phyloP scores from a whole-genome alignment of 345 rosid species.

The Hypericum androsaemum region DNA sequence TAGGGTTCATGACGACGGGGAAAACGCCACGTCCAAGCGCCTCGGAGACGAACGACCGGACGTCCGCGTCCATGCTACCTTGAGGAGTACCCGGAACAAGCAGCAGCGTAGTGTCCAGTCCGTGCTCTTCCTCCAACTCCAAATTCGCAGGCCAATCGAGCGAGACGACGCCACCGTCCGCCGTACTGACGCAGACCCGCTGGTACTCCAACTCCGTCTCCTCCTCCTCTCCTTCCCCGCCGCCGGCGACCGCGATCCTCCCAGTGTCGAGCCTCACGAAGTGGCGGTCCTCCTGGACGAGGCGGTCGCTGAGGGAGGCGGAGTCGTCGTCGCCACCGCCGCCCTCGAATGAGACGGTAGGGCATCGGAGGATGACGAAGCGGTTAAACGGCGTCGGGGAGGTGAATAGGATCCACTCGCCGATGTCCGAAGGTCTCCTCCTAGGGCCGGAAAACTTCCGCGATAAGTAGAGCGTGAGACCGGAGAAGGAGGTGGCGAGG shows the following conservation, averaged over 20 bases:
- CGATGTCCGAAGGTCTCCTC: slow-evolving; percentile 23
- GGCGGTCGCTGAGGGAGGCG: slow-evolving; percentile 37
- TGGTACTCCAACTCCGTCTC: slow-evolving; percentile 52
- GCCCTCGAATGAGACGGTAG: slow-evolving; percentile 49
- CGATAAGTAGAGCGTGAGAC: slow-evolving; percentile 36
- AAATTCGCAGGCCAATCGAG: slow-evolving; percentile 85
- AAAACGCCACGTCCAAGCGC: slow-evolving; percentile 58
- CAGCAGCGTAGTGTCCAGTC: slow-evolving; percentile 71
- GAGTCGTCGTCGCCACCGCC: slow-evolving; percentile 28
- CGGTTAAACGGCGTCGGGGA: slow-evolving; percentile 87
- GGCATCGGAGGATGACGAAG: slow-evolving; percentile 77
- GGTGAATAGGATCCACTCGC: slow-evolving; percentile 74
- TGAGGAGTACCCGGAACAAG: slow-evolving; percentile 70
- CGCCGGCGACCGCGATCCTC: slow-evolving; percentile 25
- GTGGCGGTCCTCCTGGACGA: slow-evolving; percentile 69
- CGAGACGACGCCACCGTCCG: slow-evolving; percentile 77
- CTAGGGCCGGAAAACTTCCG: slow-evolving; percentile 1
- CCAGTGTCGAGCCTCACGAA: slow-evolving; percentile 64
- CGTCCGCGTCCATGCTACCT: slow-evolving; percentile 57
- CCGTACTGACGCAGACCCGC: slow-evolving; percentile 51
- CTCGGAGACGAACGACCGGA: slow-evolving; percentile 49
- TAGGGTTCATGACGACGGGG: slow-evolving; percentile 89
- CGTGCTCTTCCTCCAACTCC: slow-evolving; percentile 63
- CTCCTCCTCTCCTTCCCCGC: slow-evolving; percentile 9
- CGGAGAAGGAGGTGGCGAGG: slow-evolving; percentile 29